Percentiles rank a stretch among this genome's conserved stretches.
phyloP scores from a whole-genome alignment of 2,329 filamentous ascomycete genomes.

The Botrytis hyacinthi region DNA sequence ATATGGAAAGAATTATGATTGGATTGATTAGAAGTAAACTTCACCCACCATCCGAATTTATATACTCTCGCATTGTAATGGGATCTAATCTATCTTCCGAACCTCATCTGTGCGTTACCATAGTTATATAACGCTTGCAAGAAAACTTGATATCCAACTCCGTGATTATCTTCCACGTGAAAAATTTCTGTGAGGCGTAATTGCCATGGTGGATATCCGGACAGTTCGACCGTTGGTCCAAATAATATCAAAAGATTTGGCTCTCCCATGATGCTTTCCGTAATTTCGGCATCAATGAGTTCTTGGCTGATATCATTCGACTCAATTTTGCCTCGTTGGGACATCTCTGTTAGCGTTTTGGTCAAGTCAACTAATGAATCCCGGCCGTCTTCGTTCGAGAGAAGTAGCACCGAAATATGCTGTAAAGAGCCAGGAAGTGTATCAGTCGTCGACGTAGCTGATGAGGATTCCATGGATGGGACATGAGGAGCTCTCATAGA shows the following conservation, averaged over 20 bases:
- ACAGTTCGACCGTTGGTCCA: slow-evolving; percentile 75
- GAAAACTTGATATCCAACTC: slow-evolving; percentile 93
- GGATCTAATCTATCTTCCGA: slow-evolving; percentile 42
- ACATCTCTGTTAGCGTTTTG: slow-evolving; percentile 92
- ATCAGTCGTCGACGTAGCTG: slow-evolving; percentile 45
- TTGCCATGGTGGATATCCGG: slow-evolving; percentile 96
- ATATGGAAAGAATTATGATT: slow-evolving; percentile 30
- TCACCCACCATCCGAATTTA: slow-evolving; percentile 8
- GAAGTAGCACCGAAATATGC: slow-evolving; percentile 65
- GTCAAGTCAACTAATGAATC: slow-evolving; percentile 95
- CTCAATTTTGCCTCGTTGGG: slow-evolving; percentile 79
- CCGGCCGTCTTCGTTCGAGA: slow-evolving; percentile 84
- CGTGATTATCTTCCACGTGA: slow-evolving; percentile 70
- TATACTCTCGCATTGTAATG: slow-evolving; percentile 1
- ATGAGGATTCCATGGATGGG: slow-evolving; percentile 53
- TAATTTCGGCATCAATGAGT: slow-evolving; percentile 85
- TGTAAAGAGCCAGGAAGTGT: slow-evolving; percentile 39
- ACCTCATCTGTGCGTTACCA: slow-evolving; percentile 83
- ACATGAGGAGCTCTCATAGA: slow-evolving; percentile 71
- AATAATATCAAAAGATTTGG: slow-evolving; percentile 90
- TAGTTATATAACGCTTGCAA: slow-evolving; percentile 79
- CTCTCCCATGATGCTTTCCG: slow-evolving; percentile 75
- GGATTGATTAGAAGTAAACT: slow-evolving; percentile 9
- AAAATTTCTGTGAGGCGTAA: slow-evolving; percentile 93
- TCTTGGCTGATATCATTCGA: slow-evolving; percentile 80